Conservation (phyloP, 164 flowering plant species). For the Vitis cinerea region DNA sequence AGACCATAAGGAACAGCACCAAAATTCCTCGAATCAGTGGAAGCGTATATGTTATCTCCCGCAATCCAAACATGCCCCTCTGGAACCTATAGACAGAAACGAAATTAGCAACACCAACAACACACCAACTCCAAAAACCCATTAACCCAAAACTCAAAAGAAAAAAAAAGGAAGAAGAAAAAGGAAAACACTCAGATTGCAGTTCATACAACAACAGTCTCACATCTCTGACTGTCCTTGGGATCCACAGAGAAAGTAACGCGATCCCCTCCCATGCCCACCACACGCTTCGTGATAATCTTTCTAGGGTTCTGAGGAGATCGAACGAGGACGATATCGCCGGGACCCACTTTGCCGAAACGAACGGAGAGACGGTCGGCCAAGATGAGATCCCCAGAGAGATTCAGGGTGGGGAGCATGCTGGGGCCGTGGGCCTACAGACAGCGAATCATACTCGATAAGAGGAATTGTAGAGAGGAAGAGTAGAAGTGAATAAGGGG, state of each 20-base stretch:
- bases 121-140: background rate
- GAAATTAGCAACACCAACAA: background rate
- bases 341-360: constrained; percentile 37
- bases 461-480: background rate
- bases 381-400: constrained; percentile 45
- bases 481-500: background rate
- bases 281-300: constrained; percentile 49
- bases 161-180: constrained; percentile 5
- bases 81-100: constrained; percentile 49
- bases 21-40: constrained; percentile 67
- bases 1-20: constrained; percentile 78
- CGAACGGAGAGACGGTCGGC: constrained; percentile 52
- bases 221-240: constrained; percentile 19
- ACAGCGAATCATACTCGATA: background rate
- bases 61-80: constrained; percentile 82
- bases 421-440: constrained; percentile 81
- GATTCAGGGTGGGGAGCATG: constrained; percentile 72
- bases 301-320: constrained; percentile 65
- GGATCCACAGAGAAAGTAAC: constrained; percentile 48
- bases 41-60: constrained; percentile 64
- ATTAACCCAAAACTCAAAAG: background rate
- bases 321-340: constrained; percentile 58
- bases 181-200: background rate
- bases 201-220: constrained; percentile 49
- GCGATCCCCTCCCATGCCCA: constrained; percentile 63